Evolutionary conservation across 2,329 filamentous ascomycete genomes (phyloP).

Genomic region (Reticulascus tulasneorum): DNA sequence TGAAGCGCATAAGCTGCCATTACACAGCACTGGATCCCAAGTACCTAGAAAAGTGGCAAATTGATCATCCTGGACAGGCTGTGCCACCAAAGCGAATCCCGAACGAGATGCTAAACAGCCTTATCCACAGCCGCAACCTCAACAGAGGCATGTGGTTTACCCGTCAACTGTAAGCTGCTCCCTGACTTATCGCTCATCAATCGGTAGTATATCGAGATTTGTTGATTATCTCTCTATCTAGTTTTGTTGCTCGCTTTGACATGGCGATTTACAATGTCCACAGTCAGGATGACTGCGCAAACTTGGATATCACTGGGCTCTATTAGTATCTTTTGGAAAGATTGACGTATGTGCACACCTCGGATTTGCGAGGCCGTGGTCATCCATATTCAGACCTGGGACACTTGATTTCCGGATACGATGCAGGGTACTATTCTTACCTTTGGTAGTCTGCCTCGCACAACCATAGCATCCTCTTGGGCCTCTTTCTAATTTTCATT

Average conservation of each 20-base stretch:
- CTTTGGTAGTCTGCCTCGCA: too few relatives aligned
- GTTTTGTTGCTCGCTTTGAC: slow-evolving; percentile 19
- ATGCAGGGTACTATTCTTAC: slow-evolving; percentile 23
- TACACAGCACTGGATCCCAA: slow-evolving; percentile 37
- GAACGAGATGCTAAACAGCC: slow-evolving; percentile 8
- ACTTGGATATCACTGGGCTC: slow-evolving; percentile 16
- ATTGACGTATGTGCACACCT: slow-evolving; percentile 9
- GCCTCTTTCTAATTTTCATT: too few relatives aligned
- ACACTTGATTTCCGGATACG: slow-evolving; percentile 20
- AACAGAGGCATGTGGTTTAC: slow-evolving; percentile 13
- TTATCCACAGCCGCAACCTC: slow-evolving; percentile 10
- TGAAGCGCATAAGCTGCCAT: slow-evolving; percentile 45
- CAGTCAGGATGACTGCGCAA: slow-evolving; percentile 11
- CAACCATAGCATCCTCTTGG: too few relatives aligned
- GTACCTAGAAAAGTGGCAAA: slow-evolving; percentile 32
- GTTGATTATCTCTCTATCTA: too few relatives aligned
- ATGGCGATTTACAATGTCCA: slow-evolving; percentile 17
- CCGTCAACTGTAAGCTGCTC: slow-evolving; percentile 17
- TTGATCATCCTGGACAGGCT: slow-evolving; percentile 14
- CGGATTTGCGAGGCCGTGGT: slow-evolving; percentile 5
- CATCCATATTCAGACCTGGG: slow-evolving; percentile 21
- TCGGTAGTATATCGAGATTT: too few relatives aligned
- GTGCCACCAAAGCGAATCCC: slow-evolving; percentile 15
- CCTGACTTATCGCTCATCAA: too few relatives aligned
- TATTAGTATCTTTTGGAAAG: slow-evolving; percentile 15